phyloP scores from a whole-genome alignment of 768 basidiomycete species.

The Lactifluus piperatus region DNA sequence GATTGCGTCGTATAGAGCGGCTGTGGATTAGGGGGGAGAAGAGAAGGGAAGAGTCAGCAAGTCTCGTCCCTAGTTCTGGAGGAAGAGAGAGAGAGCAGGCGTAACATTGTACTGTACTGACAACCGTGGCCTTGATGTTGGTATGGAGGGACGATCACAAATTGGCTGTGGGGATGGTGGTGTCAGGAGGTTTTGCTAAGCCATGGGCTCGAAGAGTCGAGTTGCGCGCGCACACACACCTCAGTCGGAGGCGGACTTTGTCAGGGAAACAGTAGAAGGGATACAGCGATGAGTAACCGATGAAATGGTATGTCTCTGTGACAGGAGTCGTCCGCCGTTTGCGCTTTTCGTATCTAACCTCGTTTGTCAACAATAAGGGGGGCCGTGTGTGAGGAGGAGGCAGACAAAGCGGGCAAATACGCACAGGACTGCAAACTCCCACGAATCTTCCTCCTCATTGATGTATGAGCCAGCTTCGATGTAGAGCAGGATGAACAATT shows the following conservation, averaged over 20 bases:
- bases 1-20: constrained; percentile 79
- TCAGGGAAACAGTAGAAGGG: constrained; percentile 96
- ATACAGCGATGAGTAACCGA: constrained; percentile 90
- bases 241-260: constrained; percentile 75
- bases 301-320: constrained; percentile 74
- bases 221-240: constrained; percentile 49
- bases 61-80: too few relatives aligned
- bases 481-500: constrained; percentile 87
- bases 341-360: constrained; percentile 72
- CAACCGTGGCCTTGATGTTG: constrained; percentile 88
- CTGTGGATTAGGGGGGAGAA: too few relatives aligned
- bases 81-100: not conserved
- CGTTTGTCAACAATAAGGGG: not conserved
- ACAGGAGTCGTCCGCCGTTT: constrained; percentile 44
- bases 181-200: not conserved
- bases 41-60: not conserved
- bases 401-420: constrained; percentile 23
- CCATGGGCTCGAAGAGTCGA: not conserved
- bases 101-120: constrained; percentile 38
- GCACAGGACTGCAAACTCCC: constrained; percentile 88
- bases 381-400: too few relatives aligned
- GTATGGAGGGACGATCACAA: constrained; percentile 85
- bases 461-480: constrained; percentile 96
- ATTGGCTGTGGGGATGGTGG: constrained; percentile 57
- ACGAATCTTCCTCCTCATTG: constrained; percentile 83